Base-by-base conservation (phyloP, 2,329 filamentous ascomycete species). In the Magnaporthiopsis incrustans region DNA sequence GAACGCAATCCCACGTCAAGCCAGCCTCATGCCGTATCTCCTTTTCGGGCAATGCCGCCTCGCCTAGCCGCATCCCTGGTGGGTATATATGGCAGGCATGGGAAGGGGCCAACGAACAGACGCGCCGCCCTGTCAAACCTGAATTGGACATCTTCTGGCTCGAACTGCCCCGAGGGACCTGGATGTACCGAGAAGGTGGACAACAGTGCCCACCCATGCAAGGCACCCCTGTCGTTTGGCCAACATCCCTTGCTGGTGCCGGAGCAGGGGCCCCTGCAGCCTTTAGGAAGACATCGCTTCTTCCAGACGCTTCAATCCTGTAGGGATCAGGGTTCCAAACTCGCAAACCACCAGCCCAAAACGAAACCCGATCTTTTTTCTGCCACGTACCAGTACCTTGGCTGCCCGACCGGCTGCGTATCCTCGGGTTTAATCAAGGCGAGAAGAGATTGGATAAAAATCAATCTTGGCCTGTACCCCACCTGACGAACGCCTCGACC, bases 241-340 rank as follows among this genome's bases (percentile, higher is more conserved):
- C 30, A 57, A 25, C 22, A 57, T 30, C n/a, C 62, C 57, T 25
- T 57, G 53, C 50, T 38, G 33, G 22, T 53, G 62, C 62, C 32
- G 33, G 26, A 53, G 14, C 57, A 38, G 57, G 62, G 18, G 57
- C 33, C 62, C 44, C 59, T 57, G 26, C 33, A 57, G 57, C 57
- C 57, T 59, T 63, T 30, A 32, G 30, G 33, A 57, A 63, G 62
- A 63, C 62, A 63, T 63, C 62, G 35, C 61, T 35, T 53, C 61
- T 32, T 33, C n/a, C n/a, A n/a, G 22, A 30, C 57, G 4, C 27
- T 26, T 63, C 6, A 11, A 5, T 14, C 26, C 32, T 33, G 62
- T 63, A 59, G 62, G 62, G 62, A 63, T 63, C 62, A 63, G 62
- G 62, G 62, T 59, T 63, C 62, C 27, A 58, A 58, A 59, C 57